Evolutionary conservation across 1,284 basidiomycete species (phyloP), one percentile per base, ranked within the genome.

Genomic region (Neolentinus lepideus): DNA sequence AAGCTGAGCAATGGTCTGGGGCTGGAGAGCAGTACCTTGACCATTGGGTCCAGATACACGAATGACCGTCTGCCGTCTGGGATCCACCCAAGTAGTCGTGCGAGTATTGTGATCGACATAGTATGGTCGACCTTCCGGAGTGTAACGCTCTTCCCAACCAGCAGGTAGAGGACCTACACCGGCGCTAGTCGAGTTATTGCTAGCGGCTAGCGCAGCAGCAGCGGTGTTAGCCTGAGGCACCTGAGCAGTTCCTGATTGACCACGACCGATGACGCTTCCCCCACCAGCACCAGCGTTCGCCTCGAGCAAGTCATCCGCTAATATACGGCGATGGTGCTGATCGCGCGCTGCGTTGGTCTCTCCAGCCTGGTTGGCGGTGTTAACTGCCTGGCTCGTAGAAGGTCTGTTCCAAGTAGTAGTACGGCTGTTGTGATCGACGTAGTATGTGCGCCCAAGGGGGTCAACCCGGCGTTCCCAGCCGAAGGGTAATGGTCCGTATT

Each of bases 11-110:
- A 92, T 95, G 16, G 89, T 85, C 62, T 88, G 83, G 22, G 86
- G 88, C 66, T 89, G 87, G 24, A 90, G 76, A 2, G 83, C 80
- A n/a, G 85, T 69, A 68, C 85, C 85, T 68, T 84, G 82, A 59
- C 80, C 86, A 69, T 81, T 86, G 62, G 86, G 85, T 25, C 84
- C 86, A 75, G 90, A 85, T 58, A 90, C 86, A 56, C 85, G 86
- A 51, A 88, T 78, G 59, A 88, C 80, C 57, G 85, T 87, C 70
- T 90, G 86, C 22, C 94, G 87, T 38, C 96, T 86, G 2, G 97
- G 97, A 70, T 99, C 97, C 29, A 94, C 94, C 96, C 96, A 99
- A 22, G 96, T 98, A 16, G 96, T 98, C 33, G 94, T 97, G 25
- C 97, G 85, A 0, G 93, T 94, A 68, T 92, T 92, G 75, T 97